These are phyloP conservation scores for Globisporangium uncinulatum DNA, from an alignment of 352 stramenopile genomes.

Conservation along the genomic window DNA sequence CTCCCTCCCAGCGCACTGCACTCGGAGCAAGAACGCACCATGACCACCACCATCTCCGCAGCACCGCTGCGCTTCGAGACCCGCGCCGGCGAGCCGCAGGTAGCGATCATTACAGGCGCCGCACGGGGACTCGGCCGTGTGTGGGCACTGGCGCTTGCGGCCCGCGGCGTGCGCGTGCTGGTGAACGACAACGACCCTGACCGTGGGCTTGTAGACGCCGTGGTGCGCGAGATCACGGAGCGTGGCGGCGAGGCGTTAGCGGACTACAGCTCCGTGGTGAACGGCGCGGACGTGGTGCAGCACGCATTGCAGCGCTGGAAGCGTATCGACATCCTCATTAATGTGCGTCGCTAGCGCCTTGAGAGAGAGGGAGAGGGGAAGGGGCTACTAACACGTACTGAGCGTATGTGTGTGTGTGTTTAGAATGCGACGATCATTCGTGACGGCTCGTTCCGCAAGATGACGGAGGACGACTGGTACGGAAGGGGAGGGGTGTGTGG, in stretches of 20 bases:
- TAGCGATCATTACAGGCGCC: constrained; percentile 60
- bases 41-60: not conserved
- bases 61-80: constrained; percentile 39
- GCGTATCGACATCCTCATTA: constrained; percentile 71
- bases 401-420: constrained; percentile 2
- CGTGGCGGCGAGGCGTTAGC: constrained; percentile 37
- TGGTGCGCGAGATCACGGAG: constrained; percentile 33
- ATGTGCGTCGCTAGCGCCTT: constrained; percentile 25
- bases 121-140: constrained; percentile 40
- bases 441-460: constrained; percentile 72
- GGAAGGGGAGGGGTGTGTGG: not conserved
- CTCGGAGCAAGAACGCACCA: constrained; percentile 5
- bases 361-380: not conserved
- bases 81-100: constrained; percentile 32
- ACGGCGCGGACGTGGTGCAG: constrained; percentile 40
- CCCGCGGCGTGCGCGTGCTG: constrained; percentile 42
- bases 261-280: constrained; percentile 43
- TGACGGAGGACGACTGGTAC: constrained; percentile 53
- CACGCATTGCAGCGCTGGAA: constrained; percentile 38
- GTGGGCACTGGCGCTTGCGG: constrained; percentile 45
- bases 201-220: constrained; percentile 30
- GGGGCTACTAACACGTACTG: not conserved
- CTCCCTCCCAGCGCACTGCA: not conserved
- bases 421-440: constrained; percentile 68
- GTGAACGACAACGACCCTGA: constrained; percentile 69